Evolutionary conservation across 768 basidiomycete genomes (phyloP).

Genomic region (Naganishia antarctica): DNA sequence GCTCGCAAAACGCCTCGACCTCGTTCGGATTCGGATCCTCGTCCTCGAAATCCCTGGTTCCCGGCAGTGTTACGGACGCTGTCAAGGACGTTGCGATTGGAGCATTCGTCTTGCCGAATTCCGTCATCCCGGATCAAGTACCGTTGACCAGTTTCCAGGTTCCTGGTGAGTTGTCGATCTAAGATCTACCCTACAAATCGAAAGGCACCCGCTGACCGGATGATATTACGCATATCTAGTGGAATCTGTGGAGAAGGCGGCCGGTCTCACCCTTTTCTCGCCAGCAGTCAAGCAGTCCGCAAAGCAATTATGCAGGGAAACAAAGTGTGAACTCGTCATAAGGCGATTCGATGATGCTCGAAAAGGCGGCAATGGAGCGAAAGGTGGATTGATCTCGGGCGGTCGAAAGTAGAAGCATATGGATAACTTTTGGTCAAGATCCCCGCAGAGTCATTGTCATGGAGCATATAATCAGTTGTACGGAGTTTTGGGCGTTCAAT

Average conservation of each 20-base stretch:
- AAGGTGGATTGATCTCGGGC: conserved; percentile 4
- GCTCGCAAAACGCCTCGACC: conserved; percentile 56
- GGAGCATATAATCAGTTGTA: too few species aligned
- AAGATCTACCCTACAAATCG: neutral
- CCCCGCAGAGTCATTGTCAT: too few species aligned
- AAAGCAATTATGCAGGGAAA: conserved; percentile 80
- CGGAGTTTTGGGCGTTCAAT: too few species aligned
- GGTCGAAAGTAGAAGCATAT: conserved; percentile 5
- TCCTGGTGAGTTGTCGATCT: conserved; percentile 59
- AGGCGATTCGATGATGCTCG: conserved; percentile 85
- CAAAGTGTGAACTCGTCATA: conserved; percentile 81
- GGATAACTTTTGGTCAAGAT: too few species aligned
- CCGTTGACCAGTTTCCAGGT: conserved; percentile 74
- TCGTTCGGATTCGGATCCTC: conserved; percentile 23
- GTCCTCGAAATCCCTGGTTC: conserved; percentile 26
- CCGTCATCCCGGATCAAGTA: conserved; percentile 78
- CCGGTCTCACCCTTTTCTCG: conserved; percentile 82
- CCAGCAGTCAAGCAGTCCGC: conserved; percentile 67
- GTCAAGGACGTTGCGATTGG: conserved; percentile 75
- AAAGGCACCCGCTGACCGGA: too few species aligned
- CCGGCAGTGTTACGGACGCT: conserved; percentile 43
- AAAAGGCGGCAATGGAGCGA: conserved; percentile 50
- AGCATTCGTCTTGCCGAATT: conserved; percentile 93
- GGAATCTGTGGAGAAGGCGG: conserved; percentile 82
- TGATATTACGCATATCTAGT: conserved; percentile 57